Base-by-base conservation (phyloP, 495 filamentous ascomycete genomes). In the Hypoxylon rickii region DNA sequence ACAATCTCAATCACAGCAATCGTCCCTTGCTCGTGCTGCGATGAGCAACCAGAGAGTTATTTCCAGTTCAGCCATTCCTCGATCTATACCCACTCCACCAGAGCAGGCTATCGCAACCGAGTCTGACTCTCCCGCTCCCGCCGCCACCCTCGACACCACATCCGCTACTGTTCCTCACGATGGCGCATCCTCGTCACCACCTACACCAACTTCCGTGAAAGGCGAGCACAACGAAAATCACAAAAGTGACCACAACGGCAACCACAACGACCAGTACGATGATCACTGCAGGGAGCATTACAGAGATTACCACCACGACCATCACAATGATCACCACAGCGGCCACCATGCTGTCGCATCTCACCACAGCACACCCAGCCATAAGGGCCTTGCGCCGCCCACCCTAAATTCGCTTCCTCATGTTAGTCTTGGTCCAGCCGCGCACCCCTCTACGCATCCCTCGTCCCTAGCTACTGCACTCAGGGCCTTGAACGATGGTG, bases 1-100 rank as follows among this genome's bases (percentile, higher is more conserved):
- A 49, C 72, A 69, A 46, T 63, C 68, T 6, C 71, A 74, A 48
- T 61, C 67, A 16, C 71, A 74, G 54, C 73, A 76, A 54, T 71
- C 69, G 21, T 70, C 71, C 29, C 70, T 82, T 58, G 77, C 78
- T 39, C 77, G 74, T 69, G 65, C 73, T 64, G 77, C 74, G 56
- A 82, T 82, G 76, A 77, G 59, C 63, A 72, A 74, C 66, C 72
- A 70, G 43, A 61, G 65, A 34, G 63, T 45, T 19, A 55, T 70
- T 15, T 68, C 73, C 24, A 68, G 67, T 45, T 65, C 70, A 20
- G 46, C 67, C 1, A 66, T 44, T n/a, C 59, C 66, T 41, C 59
- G 59, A 51, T 59, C 63, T 41, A 38, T 55, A 16, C 57, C 66
- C 16, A 49, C 52, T 20, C 49, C 43, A 5, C 39, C 44, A 10